Base-by-base conservation (phyloP, 2,329 filamentous ascomycete genomes). In the Botrytis hyacinthi region DNA sequence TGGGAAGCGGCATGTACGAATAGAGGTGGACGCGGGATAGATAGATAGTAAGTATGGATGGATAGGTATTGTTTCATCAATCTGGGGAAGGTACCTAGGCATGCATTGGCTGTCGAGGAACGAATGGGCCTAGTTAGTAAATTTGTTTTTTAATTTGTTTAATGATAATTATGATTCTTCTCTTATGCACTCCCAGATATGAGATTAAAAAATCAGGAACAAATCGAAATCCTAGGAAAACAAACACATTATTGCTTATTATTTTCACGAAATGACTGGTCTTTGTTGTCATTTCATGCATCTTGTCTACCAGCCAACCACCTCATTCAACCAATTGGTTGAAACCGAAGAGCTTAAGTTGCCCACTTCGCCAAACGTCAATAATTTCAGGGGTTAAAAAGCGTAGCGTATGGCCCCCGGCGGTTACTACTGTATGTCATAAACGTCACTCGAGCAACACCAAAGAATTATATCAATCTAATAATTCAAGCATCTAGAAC, bases 41-140 rank as follows among this genome's bases (percentile, higher is more conserved):
- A 57, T 29, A 54, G 51, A 57, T 9, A 57, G 51, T 9, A 54
- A 18, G n/a, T 54, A 54, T 16, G n/a, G 26, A 54, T 29, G n/a
- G 51, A 54, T 51, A n/a, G 26, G 51, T 57, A 57, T 35, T 42
- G 78, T 78, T 79, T 80, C 77, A 79, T 74, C 68, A 78, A 77
- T 78, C 76, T 73, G 76, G 78, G 79, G 79, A 78, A 77, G 75
- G 77, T 59, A 51, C 48, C 48, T 51, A 74, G 70, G 75, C 75
- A 75, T 74, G 51, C 74, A 78, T 73, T 77, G 76, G 76, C 60
- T 73, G 60, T 40, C 59, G 73, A 73, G 66, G 32, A 70, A 70
- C 48, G 29, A 48, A 59, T 26, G 37, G 48, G 26, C 48, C 48
- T 40, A 32, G 51, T 62, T 46, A 20, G 57, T 57, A 32, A 54